Conservation (phyloP, 2,329 filamentous ascomycete genomes). For the Penicillium sp. region DNA sequence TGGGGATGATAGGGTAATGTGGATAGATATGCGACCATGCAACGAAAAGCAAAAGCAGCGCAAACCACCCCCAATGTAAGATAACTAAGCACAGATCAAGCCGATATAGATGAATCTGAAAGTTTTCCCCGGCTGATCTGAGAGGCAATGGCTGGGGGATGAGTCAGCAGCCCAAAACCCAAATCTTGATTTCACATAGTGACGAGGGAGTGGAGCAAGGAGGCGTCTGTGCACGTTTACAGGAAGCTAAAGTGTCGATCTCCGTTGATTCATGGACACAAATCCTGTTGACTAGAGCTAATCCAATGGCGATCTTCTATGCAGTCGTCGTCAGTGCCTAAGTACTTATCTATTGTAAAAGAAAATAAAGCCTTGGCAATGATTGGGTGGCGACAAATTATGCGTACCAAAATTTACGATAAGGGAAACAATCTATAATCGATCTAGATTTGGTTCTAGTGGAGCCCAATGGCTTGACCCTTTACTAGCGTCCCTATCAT, state of each 20-base stretch:
- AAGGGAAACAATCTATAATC: not conserved
- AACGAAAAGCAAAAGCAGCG: not conserved
- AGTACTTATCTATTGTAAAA: not conserved
- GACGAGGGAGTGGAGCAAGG: slow-evolving; percentile 13
- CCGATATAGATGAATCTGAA: not conserved
- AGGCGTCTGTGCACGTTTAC: slow-evolving; percentile 5
- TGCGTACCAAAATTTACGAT: not conserved
- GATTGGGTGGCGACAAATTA: not conserved
- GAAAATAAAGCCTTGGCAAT: not conserved
- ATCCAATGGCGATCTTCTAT: not conserved
- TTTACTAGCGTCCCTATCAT: too few species aligned
- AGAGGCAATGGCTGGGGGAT: slow-evolving; percentile 4
- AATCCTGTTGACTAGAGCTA: not conserved
- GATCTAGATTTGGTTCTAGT: not conserved
- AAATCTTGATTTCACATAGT: slow-evolving; percentile 22
- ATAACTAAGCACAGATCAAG: not conserved
- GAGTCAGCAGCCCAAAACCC: slow-evolving; percentile 14
- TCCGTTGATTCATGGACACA: not conserved
- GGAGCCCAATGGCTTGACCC: too few species aligned
- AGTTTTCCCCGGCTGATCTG: not conserved
- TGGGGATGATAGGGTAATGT: slow-evolving; percentile 1
- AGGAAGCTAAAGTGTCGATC: slow-evolving; percentile 11
- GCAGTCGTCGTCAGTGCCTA: not conserved
- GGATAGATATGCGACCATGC: not conserved
- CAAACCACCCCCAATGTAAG: not conserved